Percentiles rank a stretch among this genome's conserved stretches.
Conservation (phyloP, 805 yeast species). For the Saccharomycopsis sp. region DNA sequence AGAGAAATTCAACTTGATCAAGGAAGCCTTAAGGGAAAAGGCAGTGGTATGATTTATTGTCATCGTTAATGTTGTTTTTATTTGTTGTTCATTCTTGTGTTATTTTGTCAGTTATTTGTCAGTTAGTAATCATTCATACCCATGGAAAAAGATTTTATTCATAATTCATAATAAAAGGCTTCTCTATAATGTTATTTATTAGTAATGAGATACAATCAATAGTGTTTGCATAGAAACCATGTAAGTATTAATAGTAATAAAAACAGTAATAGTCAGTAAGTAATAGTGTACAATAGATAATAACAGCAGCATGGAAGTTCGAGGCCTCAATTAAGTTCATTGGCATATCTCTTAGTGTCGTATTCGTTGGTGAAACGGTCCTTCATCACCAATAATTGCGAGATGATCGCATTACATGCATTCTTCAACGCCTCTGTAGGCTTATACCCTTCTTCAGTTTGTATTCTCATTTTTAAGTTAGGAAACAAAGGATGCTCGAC, state of each 20-base stretch:
- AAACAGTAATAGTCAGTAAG: too few relatives aligned
- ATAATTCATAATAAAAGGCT: background rate
- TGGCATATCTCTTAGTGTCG: constrained; percentile 75
- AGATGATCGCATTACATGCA: constrained; percentile 80
- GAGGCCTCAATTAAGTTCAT: constrained; percentile 29
- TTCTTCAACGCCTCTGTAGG: constrained; percentile 86
- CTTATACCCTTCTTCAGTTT: constrained; percentile 90
- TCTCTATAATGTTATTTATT: background rate
- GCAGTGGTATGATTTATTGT: constrained; percentile 14
- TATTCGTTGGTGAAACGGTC: constrained; percentile 86
- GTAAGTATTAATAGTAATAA: background rate
- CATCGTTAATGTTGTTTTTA: constrained; percentile 8
- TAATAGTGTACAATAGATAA: background rate
- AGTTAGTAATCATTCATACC: background rate
- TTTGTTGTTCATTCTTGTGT: background rate
- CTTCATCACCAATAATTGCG: constrained; percentile 67
- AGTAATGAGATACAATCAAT: too few relatives aligned
- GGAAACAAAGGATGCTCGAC: constrained; percentile 98
- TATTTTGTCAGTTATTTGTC: constrained; percentile 2
- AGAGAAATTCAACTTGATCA: constrained; percentile 49
- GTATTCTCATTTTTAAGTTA: constrained; percentile 87
- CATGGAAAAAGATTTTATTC: background rate
- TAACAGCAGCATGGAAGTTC: background rate
- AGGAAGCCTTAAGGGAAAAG: constrained; percentile 50
- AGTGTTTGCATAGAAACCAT: too few relatives aligned